A percentile compares a stretch with the other conserved stretches of the same genome.
phyloP scores from a whole-genome alignment of 2,329 filamentous ascomycete species.

The Berkeleyomyces rouxiae region DNA sequence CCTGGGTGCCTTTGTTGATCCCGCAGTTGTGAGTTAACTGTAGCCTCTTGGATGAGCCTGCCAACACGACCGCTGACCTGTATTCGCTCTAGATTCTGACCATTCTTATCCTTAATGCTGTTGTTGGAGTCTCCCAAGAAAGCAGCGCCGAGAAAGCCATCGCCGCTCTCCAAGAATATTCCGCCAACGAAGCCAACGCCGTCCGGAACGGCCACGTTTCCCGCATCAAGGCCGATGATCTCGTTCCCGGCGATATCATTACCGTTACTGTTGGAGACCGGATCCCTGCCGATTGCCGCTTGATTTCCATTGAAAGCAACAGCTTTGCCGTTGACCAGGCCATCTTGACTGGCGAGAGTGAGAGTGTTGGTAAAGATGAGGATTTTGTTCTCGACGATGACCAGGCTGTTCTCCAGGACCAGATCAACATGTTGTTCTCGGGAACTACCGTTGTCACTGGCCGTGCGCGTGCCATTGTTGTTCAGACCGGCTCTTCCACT shows the following conservation, averaged over 20 bases:
- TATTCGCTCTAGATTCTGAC: slow-evolving; percentile 58
- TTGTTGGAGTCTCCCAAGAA: slow-evolving; percentile 96
- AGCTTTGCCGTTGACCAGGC: slow-evolving; percentile 94
- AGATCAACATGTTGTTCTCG: slow-evolving; percentile 95
- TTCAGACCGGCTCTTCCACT: slow-evolving; percentile 73
- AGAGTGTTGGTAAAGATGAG: slow-evolving; percentile 82
- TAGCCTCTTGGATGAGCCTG: background rate
- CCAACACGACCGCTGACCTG: background rate
- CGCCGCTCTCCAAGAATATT: slow-evolving; percentile 95
- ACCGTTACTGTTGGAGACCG: slow-evolving; percentile 79
- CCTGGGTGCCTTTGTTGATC: slow-evolving; percentile 95
- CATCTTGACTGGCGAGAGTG: slow-evolving; percentile 91
- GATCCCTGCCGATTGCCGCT: slow-evolving; percentile 83
- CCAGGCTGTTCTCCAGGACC: slow-evolving; percentile 89
- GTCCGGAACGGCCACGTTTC: slow-evolving; percentile 59
- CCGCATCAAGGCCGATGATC: slow-evolving; percentile 83
- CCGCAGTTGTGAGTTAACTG: slow-evolving; percentile 57
- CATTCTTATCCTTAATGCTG: slow-evolving; percentile 87
- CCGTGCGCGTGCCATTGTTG: slow-evolving; percentile 79
- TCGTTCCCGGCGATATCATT: slow-evolving; percentile 88
- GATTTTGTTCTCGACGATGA: slow-evolving; percentile 50
- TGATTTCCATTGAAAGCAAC: slow-evolving; percentile 87
- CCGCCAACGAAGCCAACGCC: slow-evolving; percentile 92
- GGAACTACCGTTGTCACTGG: slow-evolving; percentile 94
- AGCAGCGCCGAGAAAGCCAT: slow-evolving; percentile 98